Conservation (phyloP, 2,329 filamentous ascomycete species). For the Penicillium italicum region DNA sequence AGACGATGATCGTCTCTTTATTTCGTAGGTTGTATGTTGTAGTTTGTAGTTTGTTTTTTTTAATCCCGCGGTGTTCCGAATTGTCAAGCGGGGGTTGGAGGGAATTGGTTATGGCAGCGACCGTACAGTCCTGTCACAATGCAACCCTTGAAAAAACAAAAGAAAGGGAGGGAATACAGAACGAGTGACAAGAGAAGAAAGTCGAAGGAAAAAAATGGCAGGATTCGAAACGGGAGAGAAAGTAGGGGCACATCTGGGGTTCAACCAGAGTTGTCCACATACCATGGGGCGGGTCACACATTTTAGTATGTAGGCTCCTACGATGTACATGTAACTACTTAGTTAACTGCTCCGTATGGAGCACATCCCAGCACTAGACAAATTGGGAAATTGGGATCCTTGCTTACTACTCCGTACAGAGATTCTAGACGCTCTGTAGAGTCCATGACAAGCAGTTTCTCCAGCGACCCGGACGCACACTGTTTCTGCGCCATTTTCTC, state of each 20-base stretch:
- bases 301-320: neutral
- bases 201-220: neutral
- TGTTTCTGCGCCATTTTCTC: neutral
- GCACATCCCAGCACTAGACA: no score
- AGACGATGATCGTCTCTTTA: neutral
- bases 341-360: no score
- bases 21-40: neutral
- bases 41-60: neutral
- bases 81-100: neutral
- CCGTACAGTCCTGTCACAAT: neutral
- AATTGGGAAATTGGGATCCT: neutral
- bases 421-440: neutral
- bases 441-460: neutral
- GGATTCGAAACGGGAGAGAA: neutral
- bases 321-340: neutral
- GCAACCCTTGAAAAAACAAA: neutral
- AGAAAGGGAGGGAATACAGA: neutral
- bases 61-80: slow-evolving; percentile 1
- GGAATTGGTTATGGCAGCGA: neutral
- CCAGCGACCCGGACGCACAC: neutral
- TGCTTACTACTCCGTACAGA: neutral
- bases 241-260: slow-evolving; percentile 12
- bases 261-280: slow-evolving; percentile 7
- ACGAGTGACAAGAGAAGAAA: slow-evolving; percentile 1
- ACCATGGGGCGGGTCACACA: slow-evolving; percentile 10